Evolutionary conservation across 768 basidiomycete genomes (phyloP), one percentile per base, ranked within the genome.

Genomic region (Guyanaporus albipodus): DNA sequence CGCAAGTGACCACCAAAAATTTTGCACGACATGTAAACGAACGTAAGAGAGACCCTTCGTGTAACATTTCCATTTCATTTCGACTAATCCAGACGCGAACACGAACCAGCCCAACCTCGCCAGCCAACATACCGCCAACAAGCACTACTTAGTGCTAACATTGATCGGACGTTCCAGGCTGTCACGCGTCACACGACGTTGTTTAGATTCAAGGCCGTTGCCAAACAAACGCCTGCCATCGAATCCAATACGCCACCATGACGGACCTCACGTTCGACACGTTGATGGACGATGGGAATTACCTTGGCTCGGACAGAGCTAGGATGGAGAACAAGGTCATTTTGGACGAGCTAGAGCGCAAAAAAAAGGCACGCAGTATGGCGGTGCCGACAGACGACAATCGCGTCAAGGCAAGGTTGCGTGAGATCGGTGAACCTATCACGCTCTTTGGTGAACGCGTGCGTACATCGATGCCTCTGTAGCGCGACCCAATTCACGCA

Each of bases 371-470:
- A 11, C 78, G 96, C 53, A 85, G 76, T 49, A 80, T 97, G 70
- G 96, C 94, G 7, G 92, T 98, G 9, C 96, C 96, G 8, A 99
- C 96, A 7, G 95, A 98, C 67, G 96, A 98, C 68, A 87, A 82
- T 60, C 85, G 87, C 55, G 96, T 99, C 59, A 87, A 87, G 63
- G 83, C 85, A 31, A 77, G 90, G 47, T 74, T 99, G 48, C 76
- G 96, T 46, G 91, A 95, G 70, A 84, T 96, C 57, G 94, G 91
- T 31, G 91, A 99, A 66, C 96, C 96, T 31, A 94, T 98, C 60
- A 97, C 94, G 6, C 76, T 98, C 22, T 99, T 98, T 57, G 96
- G 94, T 53, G 96, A 98, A 79, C 84, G 92, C 49, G 93, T 96
- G 62, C 66, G 91, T 80, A n/a, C 48, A 49, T 53, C 36, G 39